phyloP scores from a whole-genome alignment of 306 rosid genomes.

The Dalbergia oliveri region DNA sequence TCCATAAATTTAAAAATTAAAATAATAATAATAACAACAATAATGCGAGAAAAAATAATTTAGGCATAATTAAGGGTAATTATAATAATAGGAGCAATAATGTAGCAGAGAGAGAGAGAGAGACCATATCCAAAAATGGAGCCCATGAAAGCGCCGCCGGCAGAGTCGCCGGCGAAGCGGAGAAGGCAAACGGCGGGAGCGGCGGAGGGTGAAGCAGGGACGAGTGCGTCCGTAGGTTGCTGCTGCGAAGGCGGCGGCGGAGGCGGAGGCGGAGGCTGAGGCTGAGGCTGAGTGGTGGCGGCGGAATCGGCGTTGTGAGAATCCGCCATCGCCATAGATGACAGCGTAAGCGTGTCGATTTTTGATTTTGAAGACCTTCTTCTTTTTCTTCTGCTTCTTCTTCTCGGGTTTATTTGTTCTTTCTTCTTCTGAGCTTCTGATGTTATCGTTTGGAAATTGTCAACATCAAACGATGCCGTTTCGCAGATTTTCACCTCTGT shows the following conservation, averaged over 20 bases:
- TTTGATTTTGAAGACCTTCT: background rate
- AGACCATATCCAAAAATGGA: slow-evolving; percentile 93
- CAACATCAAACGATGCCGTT: background rate
- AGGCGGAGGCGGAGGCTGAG: background rate
- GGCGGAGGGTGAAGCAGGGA: slow-evolving; percentile 62
- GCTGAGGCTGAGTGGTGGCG: background rate
- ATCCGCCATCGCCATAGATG: slow-evolving; percentile 65
- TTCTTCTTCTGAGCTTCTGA: background rate
- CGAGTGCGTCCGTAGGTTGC: slow-evolving; percentile 58
- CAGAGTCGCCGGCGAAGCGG: slow-evolving; percentile 80
- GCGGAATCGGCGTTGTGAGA: slow-evolving; percentile 55
- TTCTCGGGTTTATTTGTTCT: background rate
- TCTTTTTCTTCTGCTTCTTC: background rate
- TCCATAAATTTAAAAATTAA: background rate
- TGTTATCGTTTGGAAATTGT: slow-evolving; percentile 22
- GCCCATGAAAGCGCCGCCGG: slow-evolving; percentile 94
- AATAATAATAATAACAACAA: background rate
- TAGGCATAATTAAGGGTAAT: slow-evolving; percentile 16
- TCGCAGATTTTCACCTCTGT: background rate
- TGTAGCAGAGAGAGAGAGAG: background rate
- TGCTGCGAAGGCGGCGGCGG: slow-evolving; percentile 42
- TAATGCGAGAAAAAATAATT: background rate
- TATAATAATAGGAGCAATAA: background rate
- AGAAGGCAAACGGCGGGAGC: slow-evolving; percentile 76
- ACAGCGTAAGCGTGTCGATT: background rate